Conservation (phyloP, 768 basidiomycete species). For the Tulasnella calospora region DNA sequence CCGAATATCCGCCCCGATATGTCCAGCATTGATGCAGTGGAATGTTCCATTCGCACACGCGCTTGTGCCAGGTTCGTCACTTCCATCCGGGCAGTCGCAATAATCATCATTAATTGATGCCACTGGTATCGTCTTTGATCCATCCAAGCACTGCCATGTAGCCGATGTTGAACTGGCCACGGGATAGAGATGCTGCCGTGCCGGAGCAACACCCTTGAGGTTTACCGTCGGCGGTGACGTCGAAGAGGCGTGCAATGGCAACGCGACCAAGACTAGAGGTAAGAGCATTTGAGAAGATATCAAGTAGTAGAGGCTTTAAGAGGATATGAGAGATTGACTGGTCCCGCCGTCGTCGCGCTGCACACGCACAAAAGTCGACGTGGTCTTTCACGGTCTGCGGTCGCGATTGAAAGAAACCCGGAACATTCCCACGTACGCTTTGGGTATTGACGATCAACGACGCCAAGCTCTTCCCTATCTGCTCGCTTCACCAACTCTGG, state of each 20-base stretch:
- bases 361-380: neutral
- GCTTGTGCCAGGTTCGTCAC: slow-evolving; percentile 89
- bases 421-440: slow-evolving; percentile 1
- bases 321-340: neutral
- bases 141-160: slow-evolving; percentile 76
- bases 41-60: slow-evolving; percentile 74
- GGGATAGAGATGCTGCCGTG: slow-evolving; percentile 30
- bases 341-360: neutral
- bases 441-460: neutral
- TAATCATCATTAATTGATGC: slow-evolving; percentile 86
- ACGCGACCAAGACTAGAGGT: slow-evolving; percentile 5
- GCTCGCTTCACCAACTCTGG: neutral
- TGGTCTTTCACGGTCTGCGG: neutral
- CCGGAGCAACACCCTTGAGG: slow-evolving; percentile 24
- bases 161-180: slow-evolving; percentile 39
- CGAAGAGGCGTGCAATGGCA: slow-evolving; percentile 13
- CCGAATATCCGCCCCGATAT: slow-evolving; percentile 72
- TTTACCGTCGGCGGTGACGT: neutral
- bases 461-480: neutral
- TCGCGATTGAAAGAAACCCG: neutral
- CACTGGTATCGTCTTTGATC: slow-evolving; percentile 72
- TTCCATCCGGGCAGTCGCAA: slow-evolving; percentile 92
- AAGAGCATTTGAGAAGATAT: slow-evolving; percentile 5
- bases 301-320: neutral
- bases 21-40: slow-evolving; percentile 83